Evolutionary conservation across 1,284 basidiomycete genomes (phyloP).

Genomic region (Mycosarcoma mackinlayi): DNA sequence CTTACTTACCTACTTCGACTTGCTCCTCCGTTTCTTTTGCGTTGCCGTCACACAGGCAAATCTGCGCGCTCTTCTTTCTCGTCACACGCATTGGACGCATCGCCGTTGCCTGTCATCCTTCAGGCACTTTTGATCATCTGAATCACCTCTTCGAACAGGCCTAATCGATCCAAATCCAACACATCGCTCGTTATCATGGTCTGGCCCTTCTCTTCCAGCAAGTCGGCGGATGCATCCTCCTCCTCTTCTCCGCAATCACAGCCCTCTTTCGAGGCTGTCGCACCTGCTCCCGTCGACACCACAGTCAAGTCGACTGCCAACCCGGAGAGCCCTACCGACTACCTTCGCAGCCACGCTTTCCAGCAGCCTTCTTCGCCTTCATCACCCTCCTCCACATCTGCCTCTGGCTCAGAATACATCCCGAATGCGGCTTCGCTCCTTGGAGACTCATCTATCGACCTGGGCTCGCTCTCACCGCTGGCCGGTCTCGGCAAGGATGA

Average conservation of each 20-base stretch:
- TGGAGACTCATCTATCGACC: slow-evolving; percentile 85
- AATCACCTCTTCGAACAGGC: slow-evolving; percentile 4
- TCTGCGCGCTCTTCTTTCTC: too few species aligned
- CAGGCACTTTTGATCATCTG: not conserved
- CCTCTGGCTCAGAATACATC: slow-evolving; percentile 74
- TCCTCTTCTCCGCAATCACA: slow-evolving; percentile 35
- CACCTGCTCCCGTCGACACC: slow-evolving; percentile 33
- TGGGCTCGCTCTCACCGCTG: slow-evolving; percentile 78
- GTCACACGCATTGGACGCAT: too few species aligned
- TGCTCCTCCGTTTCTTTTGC: too few species aligned
- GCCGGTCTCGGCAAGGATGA: slow-evolving; percentile 64
- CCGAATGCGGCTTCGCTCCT: slow-evolving; percentile 92
- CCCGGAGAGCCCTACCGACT: slow-evolving; percentile 45
- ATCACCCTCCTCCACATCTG: slow-evolving; percentile 26
- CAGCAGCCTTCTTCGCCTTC: slow-evolving; percentile 32
- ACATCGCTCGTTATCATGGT: slow-evolving; percentile 29
- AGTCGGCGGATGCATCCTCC: slow-evolving; percentile 31
- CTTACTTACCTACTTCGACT: too few species aligned
- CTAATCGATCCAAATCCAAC: too few species aligned
- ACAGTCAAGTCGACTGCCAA: slow-evolving; percentile 11
- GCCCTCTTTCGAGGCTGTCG: slow-evolving; percentile 39
- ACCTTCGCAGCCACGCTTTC: slow-evolving; percentile 55
- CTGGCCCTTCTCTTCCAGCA: slow-evolving; percentile 49
- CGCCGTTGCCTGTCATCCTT: too few species aligned
- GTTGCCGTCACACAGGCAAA: too few species aligned